Evolutionary conservation across 108 stramenopile genomes (phyloP), one percentile per base, ranked within the genome.

Genomic region (Cyclotella cryptica): DNA sequence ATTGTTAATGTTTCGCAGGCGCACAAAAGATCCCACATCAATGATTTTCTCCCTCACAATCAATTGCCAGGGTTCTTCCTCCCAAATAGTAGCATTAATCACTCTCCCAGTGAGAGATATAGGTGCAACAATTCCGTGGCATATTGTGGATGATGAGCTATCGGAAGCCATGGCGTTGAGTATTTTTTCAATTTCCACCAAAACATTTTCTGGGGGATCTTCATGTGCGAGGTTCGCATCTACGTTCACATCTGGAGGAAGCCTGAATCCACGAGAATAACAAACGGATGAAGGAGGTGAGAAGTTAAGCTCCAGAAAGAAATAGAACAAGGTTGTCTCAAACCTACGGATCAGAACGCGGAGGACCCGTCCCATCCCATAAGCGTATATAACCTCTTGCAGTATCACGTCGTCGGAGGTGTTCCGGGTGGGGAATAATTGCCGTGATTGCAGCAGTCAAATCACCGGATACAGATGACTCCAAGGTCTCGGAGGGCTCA

Each of bases 281-380:
- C 29, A 69, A 27, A 27, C 26, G 35, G 15, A 54, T 22, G 12
- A 44, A 52, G 27, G 22, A 26, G n/a, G 12, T 41, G 19, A 27
- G 40, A 69, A 43, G 21, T 22, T 68, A 47, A 58, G 28, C 14
- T 10, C 42, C 5, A 44, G 2, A 46, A 66, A 44, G 0, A 1
- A 46, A 46, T 22, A 21, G 44, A 1, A 69, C 13, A n/a, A 14
- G 1, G 3, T 55, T 35, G 35, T 44, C 13, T 27, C 30, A 47
- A 63, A 87, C 87, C 67, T 79, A 88, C 74, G 87, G 87, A 78
- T 93, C 95, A 26, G 90, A 89, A n/a, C 51, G 63, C 21, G 92
- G 72, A 24, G 75, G 69, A 43, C 95, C 95, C 10, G 95, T 90
- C 42, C 95, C 95, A 84, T 96, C 95, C 95, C 95, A 96, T 22